Base-by-base conservation (phyloP, 768 basidiomycete species). In the Ephemerocybe angulata region DNA sequence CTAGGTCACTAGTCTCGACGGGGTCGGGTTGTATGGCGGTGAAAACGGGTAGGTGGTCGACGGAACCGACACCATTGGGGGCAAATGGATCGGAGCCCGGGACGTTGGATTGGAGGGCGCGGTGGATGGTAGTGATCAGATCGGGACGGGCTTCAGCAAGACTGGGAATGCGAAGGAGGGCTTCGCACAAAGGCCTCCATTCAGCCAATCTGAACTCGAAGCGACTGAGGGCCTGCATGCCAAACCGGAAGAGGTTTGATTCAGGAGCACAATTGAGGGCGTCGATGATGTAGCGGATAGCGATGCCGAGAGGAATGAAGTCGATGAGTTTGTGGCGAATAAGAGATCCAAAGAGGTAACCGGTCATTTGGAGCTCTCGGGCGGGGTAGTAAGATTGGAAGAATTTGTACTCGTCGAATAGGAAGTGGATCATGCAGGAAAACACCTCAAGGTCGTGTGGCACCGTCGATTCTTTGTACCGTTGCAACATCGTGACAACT, bases 331-430 rank as follows among this genome's bases (percentile, higher is more conserved):
- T 86, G 65, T 89, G 85, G 61, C 97, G 91, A 61, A 99, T 97
- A 63, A 99, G 82, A 28, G 93, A 94, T 30, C 97, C 97, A 59
- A 98, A 98, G 27, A 99, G 82, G 65, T 93, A 88, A 44, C 91
- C 97, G 6, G 97, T 98, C 86, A 98, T 93, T 50, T 87, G 85
- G 43, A 98, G 80, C 73, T 98, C 94, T 60, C 94, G 89, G 35
- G 90, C 79, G 24, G 97, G 97, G 64, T 93, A 93, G 72, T 88
- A 97, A 37, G 90, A 88, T 67, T 96, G 93, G 84, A 98, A 97
- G 79, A 98, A 99, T 65, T 94, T 95, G 84, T 97, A 97, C 74
- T 99, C 97, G 83, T 98, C 97, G 72, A 99, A 98, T 41, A 99
- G 83, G 78, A 97, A 96, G 75, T 98, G 95, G 49, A 99, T 87